Base-by-base conservation (phyloP, 2,329 filamentous ascomycete genomes). In the Dactylellina sp. region DNA sequence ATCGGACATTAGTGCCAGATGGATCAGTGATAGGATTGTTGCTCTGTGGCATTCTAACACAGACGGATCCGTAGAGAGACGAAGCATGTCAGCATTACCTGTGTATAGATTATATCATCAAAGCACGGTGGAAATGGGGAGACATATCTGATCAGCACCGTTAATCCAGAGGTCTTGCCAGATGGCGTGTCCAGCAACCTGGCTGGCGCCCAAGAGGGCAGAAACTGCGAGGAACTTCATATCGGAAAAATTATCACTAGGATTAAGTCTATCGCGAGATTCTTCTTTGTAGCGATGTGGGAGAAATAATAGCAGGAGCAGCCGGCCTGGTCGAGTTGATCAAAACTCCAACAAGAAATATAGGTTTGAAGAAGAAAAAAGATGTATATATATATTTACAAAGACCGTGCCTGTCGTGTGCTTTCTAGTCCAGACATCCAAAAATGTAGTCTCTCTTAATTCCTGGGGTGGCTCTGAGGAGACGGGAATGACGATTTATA, bases 131-230 rank as follows among this genome's bases (percentile, higher is more conserved):
- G 28, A 32, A 32, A 49, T 9, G 42, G 57, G 42, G 50, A 37
- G 11, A 79, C 82, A 80, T 81, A 81, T 75, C 81, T 82, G 81
- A 77, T 84, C 84, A 28, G 81, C 79, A 44, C 81, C 83, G 75
- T 85, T 83, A 76, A 85, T 81, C 61, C 83, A 85, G 40, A 86
- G 79, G 11, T 84, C 79, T 75, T 86, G 85, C 81, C 85, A 86
- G 44, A 82, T 84, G 40, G 85, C 83, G 75, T 87, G 85, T 53
- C 81, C 82, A 56, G 81, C 78, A 20, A 81, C 84, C 44, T 82
- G 77, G 46, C 79, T 78, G 52, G 81, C 61, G 11, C 55, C 70
- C 61, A 74, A 52, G 9, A 74, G 70, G 49, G 70, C 70, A 20
- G 61, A 66, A 42, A 61, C 7, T n/a, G 56, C 56, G 39, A 62